Evolutionary conservation across 768 basidiomycete species (phyloP).

Genomic region (Dacryopinax spathularia): DNA sequence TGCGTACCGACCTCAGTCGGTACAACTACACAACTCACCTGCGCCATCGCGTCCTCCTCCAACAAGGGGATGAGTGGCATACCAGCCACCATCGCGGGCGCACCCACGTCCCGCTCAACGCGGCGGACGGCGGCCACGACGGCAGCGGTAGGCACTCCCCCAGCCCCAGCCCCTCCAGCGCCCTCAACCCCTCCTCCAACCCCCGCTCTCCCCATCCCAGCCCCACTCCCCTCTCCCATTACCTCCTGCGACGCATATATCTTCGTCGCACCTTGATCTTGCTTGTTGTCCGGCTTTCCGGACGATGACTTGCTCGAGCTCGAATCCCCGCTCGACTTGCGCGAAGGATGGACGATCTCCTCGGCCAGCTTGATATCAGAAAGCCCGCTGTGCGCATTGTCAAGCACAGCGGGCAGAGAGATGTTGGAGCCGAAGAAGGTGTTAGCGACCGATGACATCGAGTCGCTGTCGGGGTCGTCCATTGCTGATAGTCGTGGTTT

Average conservation of each 20-base stretch:
- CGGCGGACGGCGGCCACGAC: neutral
- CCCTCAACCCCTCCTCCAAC: neutral
- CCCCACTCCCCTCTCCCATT: neutral
- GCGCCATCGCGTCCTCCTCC: neutral
- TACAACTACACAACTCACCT: neutral
- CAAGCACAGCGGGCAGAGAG: neutral
- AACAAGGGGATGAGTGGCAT: neutral
- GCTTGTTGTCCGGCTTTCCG: neutral
- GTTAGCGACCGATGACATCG: neutral
- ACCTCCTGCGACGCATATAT: neutral
- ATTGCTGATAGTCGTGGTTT: neutral
- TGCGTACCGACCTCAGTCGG: neutral
- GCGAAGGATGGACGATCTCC: neutral
- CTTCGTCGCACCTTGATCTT: neutral
- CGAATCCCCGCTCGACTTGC: neutral
- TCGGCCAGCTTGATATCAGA: neutral
- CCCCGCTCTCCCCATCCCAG: neutral
- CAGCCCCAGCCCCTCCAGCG: too few relatives aligned
- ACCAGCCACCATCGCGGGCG: neutral
- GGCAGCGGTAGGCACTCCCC: too few relatives aligned
- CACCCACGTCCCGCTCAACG: neutral
- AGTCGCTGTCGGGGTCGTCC: neutral
- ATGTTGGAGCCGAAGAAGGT: neutral
- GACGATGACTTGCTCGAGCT: neutral
- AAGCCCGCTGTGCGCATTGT: neutral